These are phyloP conservation scores for Aspergillus sp. DNA, from an alignment of 2,329 filamentous ascomycete species.

Conservation along the genomic window DNA sequence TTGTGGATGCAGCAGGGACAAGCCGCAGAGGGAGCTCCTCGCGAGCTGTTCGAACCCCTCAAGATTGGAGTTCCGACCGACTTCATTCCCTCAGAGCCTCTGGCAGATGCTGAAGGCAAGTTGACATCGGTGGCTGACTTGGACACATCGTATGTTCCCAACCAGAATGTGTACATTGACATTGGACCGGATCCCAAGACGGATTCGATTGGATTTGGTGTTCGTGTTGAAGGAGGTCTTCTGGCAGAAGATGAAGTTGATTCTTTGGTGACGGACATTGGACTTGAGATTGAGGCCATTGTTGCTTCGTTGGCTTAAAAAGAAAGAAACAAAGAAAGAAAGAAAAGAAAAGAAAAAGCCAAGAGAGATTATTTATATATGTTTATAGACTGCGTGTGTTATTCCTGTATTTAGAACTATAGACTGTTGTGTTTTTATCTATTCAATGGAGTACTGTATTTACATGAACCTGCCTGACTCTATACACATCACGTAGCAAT, in stretches of 20 bases:
- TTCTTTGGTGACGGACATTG: constrained; percentile 14
- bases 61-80: constrained; percentile 22
- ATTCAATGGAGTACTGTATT: no score
- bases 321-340: background rate
- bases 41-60: constrained; percentile 15
- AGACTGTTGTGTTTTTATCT: no score
- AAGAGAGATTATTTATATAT: no score
- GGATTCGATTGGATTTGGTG: constrained; percentile 21
- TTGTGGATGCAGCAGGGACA: constrained; percentile 20
- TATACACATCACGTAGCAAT: no score
- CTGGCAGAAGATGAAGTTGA: constrained; percentile 12
- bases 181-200: constrained; percentile 19
- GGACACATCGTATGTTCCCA: constrained; percentile 17
- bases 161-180: constrained; percentile 21
- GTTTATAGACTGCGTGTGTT: no score
- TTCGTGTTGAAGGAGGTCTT: constrained; percentile 21
- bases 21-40: background rate
- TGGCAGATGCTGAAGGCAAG: background rate
- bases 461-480: no score
- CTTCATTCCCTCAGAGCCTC: constrained; percentile 14
- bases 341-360: background rate
- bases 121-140: constrained; percentile 17
- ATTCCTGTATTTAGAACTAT: no score
- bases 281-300: constrained; percentile 13
- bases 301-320: constrained; percentile 1